A percentile compares a stretch with the other conserved stretches of the same genome.
Evolutionary conservation across 768 basidiomycete species (phyloP).

Genomic region (Mycena alexandri): DNA sequence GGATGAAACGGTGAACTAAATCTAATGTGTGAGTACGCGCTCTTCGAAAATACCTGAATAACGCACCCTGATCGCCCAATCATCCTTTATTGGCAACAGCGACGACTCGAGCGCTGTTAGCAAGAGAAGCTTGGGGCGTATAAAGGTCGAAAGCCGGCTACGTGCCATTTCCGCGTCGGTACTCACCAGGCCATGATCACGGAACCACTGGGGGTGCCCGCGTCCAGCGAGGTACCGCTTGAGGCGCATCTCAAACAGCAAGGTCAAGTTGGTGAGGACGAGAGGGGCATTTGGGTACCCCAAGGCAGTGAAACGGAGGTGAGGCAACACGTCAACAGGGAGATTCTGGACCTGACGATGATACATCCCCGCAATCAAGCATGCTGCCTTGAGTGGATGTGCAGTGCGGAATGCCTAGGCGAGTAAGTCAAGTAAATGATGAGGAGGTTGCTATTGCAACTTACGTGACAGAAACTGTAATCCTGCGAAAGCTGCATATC

Average conservation of each 20-base stretch:
- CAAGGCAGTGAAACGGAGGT: neutral
- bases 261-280: neutral
- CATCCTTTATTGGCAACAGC: slow-evolving; percentile 3
- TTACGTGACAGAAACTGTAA: neutral
- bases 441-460: neutral
- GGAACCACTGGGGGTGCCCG: slow-evolving; percentile 4
- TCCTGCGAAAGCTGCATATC: neutral
- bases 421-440: neutral
- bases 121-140: slow-evolving; percentile 2
- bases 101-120: slow-evolving; percentile 15
- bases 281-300: neutral
- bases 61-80: slow-evolving; percentile 8
- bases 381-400: neutral
- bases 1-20: neutral
- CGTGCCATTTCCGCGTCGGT: neutral
- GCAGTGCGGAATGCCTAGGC: neutral
- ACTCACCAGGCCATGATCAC: neutral
- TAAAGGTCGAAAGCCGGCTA: neutral
- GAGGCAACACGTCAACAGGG: neutral
- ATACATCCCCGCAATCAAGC: slow-evolving; percentile 19
- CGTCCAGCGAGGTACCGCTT: slow-evolving; percentile 14
- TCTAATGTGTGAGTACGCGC: no score
- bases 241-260: slow-evolving; percentile 13
- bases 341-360: neutral
- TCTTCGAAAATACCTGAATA: neutral